Conservation (phyloP, 106 monocot genomes). For the Dendrobium catenatum region DNA sequence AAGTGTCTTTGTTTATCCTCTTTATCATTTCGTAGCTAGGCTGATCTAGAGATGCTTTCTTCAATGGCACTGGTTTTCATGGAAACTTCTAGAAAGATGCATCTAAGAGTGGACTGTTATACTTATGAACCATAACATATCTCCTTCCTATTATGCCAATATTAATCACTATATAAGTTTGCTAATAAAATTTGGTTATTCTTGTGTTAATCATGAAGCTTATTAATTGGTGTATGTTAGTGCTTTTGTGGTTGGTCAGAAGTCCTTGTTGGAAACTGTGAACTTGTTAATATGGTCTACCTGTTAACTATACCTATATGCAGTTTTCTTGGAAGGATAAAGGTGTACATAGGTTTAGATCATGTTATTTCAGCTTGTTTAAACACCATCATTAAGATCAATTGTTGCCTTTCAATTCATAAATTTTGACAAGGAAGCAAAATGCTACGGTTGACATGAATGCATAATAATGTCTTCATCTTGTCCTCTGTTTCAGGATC, state of each 20-base stretch:
- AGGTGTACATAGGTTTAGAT: too few relatives aligned
- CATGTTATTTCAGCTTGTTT: too few relatives aligned
- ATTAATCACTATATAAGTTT: not conserved
- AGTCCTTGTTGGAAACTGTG: not conserved
- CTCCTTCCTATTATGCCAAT: not conserved
- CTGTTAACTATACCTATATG: not conserved
- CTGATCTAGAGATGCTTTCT: not conserved
- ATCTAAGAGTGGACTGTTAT: not conserved
- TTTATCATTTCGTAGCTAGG: not conserved
- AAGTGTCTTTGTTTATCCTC: not conserved
- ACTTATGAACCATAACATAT: not conserved
- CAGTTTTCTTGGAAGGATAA: not conserved
- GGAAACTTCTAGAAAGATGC: not conserved
- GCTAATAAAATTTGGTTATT: not conserved
- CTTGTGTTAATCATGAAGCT: not conserved
- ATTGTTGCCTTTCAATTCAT: not conserved
- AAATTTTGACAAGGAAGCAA: not conserved
- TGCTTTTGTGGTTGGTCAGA: not conserved
- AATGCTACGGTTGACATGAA: not conserved
- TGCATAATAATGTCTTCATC: not conserved
- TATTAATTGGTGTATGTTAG: conserved; percentile 1
- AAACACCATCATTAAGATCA: not conserved
- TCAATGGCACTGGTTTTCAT: not conserved
- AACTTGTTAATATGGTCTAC: not conserved
- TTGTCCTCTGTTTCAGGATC: conserved; percentile 29